Evolutionary conservation across 192 early-diverging fungal genomes (phyloP).

Genomic region (Chytriomyces hyalinus): DNA sequence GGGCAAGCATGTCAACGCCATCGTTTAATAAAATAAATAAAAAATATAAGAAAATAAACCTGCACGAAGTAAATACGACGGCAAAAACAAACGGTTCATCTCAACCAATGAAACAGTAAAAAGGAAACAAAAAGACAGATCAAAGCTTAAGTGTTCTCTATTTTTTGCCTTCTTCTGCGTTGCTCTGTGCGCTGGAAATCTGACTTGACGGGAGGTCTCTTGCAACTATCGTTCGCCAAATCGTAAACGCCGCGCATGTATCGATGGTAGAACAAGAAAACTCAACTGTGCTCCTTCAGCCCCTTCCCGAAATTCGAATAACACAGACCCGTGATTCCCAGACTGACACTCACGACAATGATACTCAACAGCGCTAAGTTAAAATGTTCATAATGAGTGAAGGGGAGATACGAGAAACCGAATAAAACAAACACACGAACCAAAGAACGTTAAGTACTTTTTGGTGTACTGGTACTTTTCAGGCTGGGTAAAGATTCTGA

Average conservation of each 20-base stretch:
- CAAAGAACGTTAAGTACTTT: conserved; percentile 58
- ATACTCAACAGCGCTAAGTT: conserved; percentile 49
- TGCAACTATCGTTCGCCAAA: no score
- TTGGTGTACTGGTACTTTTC: conserved; percentile 48
- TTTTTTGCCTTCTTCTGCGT: no score
- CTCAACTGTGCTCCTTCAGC: conserved; percentile 63
- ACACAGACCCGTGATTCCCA: conserved; percentile 63
- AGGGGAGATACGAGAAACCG: background rate
- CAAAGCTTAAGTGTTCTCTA: no score
- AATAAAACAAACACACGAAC: conserved; percentile 23
- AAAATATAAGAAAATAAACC: no score
- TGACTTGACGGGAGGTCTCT: no score
- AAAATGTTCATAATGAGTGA: background rate
- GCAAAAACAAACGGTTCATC: no score
- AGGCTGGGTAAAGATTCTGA: conserved; percentile 55
- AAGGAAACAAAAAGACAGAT: no score
- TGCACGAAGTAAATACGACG: no score
- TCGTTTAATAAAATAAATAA: no score
- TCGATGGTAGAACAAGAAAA: background rate
- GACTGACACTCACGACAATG: conserved; percentile 52
- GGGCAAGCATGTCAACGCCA: no score
- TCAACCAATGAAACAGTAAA: no score
- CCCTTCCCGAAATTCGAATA: conserved; percentile 75
- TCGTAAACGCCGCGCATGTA: background rate
- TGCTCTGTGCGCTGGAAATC: no score